Evolutionary conservation across 768 basidiomycete species (phyloP).

Genomic region (Termitomyces sp.): DNA sequence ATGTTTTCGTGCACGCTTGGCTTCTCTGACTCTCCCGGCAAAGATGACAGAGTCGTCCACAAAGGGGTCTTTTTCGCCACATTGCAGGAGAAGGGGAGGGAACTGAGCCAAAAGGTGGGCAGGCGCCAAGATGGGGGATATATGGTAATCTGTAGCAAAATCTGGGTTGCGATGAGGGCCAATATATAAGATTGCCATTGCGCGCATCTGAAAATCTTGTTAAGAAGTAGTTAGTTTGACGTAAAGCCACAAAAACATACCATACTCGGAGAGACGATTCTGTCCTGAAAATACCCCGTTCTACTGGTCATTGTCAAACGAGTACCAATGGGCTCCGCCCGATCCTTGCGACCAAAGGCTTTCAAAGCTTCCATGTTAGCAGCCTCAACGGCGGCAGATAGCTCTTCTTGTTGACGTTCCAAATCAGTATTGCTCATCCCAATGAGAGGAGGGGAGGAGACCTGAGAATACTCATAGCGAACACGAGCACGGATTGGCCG

Average conservation of each 20-base stretch:
- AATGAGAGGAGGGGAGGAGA: slow-evolving; percentile 12
- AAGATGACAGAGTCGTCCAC: slow-evolving; percentile 98
- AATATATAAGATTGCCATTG: slow-evolving; percentile 97
- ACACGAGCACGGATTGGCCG: slow-evolving; percentile 73
- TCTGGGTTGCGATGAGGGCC: slow-evolving; percentile 93
- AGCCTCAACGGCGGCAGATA: slow-evolving; percentile 45
- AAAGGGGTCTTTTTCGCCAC: slow-evolving; percentile 91
- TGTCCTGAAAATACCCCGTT: slow-evolving; percentile 89
- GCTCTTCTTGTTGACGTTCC: slow-evolving; percentile 45
- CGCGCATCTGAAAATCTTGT: slow-evolving; percentile 77
- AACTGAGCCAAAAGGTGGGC: slow-evolving; percentile 81
- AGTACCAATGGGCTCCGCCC: slow-evolving; percentile 67
- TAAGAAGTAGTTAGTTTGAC: slow-evolving; percentile 2
- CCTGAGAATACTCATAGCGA: slow-evolving; percentile 43
- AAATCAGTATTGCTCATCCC: slow-evolving; percentile 32
- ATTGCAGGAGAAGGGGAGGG: slow-evolving; percentile 90
- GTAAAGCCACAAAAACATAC: slow-evolving; percentile 38
- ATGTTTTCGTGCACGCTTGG: slow-evolving; percentile 77
- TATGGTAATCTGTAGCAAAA: slow-evolving; percentile 90
- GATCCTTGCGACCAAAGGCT: slow-evolving; percentile 24
- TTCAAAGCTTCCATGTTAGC: slow-evolving; percentile 41
- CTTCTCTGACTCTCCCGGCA: slow-evolving; percentile 90
- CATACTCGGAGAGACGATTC: slow-evolving; percentile 94
- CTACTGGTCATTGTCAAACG: slow-evolving; percentile 93
- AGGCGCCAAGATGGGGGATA: slow-evolving; percentile 92